A percentile compares a stretch with the other conserved stretches of the same genome.
phyloP scores from a whole-genome alignment of 306 rosid species.

The Hylodesmum podocarpum region DNA sequence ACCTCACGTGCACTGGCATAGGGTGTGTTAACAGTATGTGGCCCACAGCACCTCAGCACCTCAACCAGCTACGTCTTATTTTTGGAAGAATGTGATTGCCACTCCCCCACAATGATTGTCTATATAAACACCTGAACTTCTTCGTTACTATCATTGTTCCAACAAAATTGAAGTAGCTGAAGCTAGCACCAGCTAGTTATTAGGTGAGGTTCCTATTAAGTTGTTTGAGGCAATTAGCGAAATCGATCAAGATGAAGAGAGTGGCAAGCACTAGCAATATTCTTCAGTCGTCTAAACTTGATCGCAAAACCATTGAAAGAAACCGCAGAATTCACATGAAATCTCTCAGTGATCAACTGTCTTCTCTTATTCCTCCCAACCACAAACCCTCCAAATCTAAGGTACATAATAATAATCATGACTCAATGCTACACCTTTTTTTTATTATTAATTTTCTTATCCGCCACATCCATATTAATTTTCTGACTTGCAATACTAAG shows the following conservation, averaged over 20 bases:
- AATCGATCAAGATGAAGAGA: conserved; percentile 28
- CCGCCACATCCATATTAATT: too few species aligned
- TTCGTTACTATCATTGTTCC: not conserved
- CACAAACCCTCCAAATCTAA: conserved; percentile 43
- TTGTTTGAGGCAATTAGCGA: not conserved
- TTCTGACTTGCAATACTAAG: too few species aligned
- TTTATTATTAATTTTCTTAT: too few species aligned
- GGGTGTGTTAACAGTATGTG: too few species aligned
- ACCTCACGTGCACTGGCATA: not conserved
- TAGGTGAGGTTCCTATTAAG: too few species aligned
- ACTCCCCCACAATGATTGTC: not conserved
- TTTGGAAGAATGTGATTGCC: not conserved
- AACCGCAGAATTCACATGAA: conserved; percentile 79
- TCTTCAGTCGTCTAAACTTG: conserved; percentile 45
- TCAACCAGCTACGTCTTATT: too few species aligned
- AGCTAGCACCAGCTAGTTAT: not conserved
- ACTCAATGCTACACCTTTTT: not conserved
- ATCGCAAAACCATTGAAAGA: conserved; percentile 65
- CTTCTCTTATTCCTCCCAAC: conserved; percentile 58
- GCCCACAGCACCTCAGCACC: not conserved
- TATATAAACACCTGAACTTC: not conserved
- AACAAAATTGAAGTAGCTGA: not conserved
- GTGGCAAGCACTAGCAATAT: not conserved
- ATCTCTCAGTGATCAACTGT: conserved; percentile 60
- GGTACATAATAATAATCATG: conserved; percentile 19